phyloP scores from a whole-genome alignment of 73 alveolate species.

The Tetrahymena borealis region DNA sequence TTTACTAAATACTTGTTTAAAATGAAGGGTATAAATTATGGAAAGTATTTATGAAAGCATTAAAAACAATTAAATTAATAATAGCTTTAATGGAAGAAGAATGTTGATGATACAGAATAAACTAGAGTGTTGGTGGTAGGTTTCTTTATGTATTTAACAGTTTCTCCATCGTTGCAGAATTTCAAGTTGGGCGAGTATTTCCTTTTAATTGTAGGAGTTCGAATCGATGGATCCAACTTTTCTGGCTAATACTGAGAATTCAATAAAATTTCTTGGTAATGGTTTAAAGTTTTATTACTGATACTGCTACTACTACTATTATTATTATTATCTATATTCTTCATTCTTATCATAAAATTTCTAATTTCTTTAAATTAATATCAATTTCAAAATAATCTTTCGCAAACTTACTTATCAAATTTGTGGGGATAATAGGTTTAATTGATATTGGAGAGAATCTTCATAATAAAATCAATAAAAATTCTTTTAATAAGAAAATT shows the following conservation, averaged over 20 bases:
- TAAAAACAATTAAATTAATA: not conserved
- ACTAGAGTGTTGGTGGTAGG: not conserved
- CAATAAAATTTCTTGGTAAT: not conserved
- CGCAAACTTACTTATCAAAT: too few species aligned
- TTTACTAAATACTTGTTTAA: too few species aligned
- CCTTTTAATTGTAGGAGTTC: not conserved
- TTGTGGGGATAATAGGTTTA: too few species aligned
- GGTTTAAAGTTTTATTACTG: not conserved
- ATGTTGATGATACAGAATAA: not conserved
- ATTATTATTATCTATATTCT: not conserved
- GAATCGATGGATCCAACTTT: not conserved
- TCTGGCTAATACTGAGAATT: not conserved
- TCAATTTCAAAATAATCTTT: not conserved
- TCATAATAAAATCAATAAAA: too few species aligned
- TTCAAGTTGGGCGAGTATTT: not conserved
- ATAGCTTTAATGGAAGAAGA: not conserved
- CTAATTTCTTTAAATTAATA: not conserved
- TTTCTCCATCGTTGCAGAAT: not conserved
- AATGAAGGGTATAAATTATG: too few species aligned
- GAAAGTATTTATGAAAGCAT: too few species aligned
- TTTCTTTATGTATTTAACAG: not conserved
- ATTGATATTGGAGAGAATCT: too few species aligned
- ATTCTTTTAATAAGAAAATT: too few species aligned
- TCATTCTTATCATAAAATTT: not conserved
- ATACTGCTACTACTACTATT: not conserved